A percentile compares a stretch with the other conserved stretches of the same genome.
These are phyloP conservation scores for Gentiana macrophylla DNA, from an alignment of 257 asterid genomes.

Conservation along the genomic window DNA sequence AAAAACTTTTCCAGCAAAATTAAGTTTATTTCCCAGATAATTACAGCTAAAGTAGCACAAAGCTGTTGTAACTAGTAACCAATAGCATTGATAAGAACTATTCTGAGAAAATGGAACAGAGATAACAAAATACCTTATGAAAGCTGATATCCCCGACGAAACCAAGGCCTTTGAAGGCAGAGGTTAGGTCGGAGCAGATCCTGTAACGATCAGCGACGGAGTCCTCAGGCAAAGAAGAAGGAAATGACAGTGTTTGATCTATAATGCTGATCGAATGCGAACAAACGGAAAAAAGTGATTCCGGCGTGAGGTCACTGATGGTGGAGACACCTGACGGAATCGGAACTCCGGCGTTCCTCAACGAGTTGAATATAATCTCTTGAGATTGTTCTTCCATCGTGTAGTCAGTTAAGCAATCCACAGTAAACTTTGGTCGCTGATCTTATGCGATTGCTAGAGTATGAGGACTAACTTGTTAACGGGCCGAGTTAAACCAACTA, in stretches of 20 bases:
- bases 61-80: too few species aligned
- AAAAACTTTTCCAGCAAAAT: too few species aligned
- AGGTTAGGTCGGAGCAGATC: conserved; percentile 39
- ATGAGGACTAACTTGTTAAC: too few species aligned
- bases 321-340: conserved; percentile 38
- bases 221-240: conserved; percentile 37
- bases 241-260: conserved; percentile 25
- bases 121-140: conserved; percentile 32
- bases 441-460: too few species aligned
- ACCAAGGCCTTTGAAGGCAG: conserved; percentile 39
- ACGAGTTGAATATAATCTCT: conserved; percentile 48
- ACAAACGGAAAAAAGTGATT: conserved; percentile 33
- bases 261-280: conserved; percentile 34
- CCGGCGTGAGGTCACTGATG: conserved; percentile 39
- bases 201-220: conserved; percentile 40
- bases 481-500: too few species aligned
- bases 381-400: conserved; percentile 38
- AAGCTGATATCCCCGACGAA: conserved; percentile 45
- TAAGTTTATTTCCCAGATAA: not conserved
- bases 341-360: conserved; percentile 41
- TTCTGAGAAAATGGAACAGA: not conserved
- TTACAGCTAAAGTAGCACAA: not conserved
- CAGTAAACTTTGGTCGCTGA: too few species aligned
- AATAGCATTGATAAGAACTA: not conserved
- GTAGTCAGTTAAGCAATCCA: not conserved